A percentile compares a stretch with the other conserved stretches of the same genome.
Evolutionary conservation across 163 green algal genomes (phyloP).

Genomic region (Volvox carteri): DNA sequence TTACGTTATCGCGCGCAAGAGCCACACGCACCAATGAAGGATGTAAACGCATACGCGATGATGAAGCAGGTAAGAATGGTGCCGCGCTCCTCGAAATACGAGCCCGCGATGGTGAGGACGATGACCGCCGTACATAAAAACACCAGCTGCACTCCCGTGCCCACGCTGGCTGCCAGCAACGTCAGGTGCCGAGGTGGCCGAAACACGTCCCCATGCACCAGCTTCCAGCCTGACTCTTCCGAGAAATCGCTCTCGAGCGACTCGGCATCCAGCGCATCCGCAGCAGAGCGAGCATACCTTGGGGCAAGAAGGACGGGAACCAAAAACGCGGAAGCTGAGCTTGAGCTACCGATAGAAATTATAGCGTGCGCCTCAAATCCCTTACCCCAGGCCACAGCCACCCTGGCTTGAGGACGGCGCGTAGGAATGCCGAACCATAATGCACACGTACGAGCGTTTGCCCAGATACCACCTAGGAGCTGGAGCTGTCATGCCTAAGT

Average conservation of each 20-base stretch:
- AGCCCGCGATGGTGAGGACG: slow-evolving; percentile 89
- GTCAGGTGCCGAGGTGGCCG: slow-evolving; percentile 84
- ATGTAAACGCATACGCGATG: slow-evolving; percentile 94
- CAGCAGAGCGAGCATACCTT: slow-evolving; percentile 50
- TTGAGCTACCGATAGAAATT: no score
- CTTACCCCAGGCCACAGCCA: no score
- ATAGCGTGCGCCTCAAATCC: no score
- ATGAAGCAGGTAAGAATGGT: slow-evolving; percentile 89
- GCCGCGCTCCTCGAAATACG: slow-evolving; percentile 70
- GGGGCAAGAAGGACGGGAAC: no score
- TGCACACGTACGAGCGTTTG: no score
- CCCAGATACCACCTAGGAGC: no score
- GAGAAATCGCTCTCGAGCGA: slow-evolving; percentile 92
- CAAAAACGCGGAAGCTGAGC: no score
- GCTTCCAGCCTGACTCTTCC: slow-evolving; percentile 97
- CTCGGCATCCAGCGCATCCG: slow-evolving; percentile 68
- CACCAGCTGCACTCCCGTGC: slow-evolving; percentile 93
- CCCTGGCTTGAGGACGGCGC: no score
- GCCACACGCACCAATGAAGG: slow-evolving; percentile 80
- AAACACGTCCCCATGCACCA: slow-evolving; percentile 98
- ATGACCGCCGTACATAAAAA: slow-evolving; percentile 89
- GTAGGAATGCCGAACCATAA: no score
- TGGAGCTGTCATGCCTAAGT: no score
- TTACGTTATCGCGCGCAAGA: no score
- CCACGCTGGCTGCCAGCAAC: slow-evolving; percentile 88